A percentile compares a stretch with the other conserved stretches of the same genome.
phyloP scores from a whole-genome alignment of 2,329 filamentous ascomycete species.

The Aureobasidium sp. region DNA sequence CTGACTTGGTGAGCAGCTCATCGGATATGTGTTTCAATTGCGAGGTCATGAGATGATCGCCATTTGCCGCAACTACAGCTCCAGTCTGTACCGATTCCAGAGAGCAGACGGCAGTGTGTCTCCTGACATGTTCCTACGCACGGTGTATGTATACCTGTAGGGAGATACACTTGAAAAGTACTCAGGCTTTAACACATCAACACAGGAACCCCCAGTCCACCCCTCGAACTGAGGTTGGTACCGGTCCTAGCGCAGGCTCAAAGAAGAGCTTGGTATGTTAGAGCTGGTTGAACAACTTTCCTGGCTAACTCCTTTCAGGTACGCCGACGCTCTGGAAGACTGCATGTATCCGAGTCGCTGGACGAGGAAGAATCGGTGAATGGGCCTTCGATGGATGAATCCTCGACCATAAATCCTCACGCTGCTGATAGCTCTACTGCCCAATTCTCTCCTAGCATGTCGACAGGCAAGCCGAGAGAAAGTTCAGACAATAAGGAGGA shows the following conservation, averaged over 20 bases:
- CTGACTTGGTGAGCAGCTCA: background rate
- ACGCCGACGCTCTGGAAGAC: background rate
- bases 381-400: background rate
- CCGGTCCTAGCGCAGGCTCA: background rate
- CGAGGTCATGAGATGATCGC: background rate
- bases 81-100: background rate
- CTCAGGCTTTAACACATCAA: background rate
- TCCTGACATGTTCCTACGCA: background rate
- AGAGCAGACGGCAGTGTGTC: background rate
- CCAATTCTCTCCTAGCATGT: background rate
- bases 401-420: background rate
- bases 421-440: background rate
- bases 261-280: background rate
- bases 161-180: too few relatives aligned
- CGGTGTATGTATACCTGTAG: background rate
- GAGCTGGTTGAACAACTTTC: background rate
- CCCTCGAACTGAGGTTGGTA: background rate
- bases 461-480: background rate
- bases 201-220: background rate
- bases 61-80: background rate
- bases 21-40: background rate
- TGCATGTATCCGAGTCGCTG: background rate
- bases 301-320: background rate
- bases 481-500: too few relatives aligned
- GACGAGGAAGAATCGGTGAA: background rate